Base-by-base conservation (phyloP, 1,139 yeast genomes). In the Torulaspora globosa region DNA sequence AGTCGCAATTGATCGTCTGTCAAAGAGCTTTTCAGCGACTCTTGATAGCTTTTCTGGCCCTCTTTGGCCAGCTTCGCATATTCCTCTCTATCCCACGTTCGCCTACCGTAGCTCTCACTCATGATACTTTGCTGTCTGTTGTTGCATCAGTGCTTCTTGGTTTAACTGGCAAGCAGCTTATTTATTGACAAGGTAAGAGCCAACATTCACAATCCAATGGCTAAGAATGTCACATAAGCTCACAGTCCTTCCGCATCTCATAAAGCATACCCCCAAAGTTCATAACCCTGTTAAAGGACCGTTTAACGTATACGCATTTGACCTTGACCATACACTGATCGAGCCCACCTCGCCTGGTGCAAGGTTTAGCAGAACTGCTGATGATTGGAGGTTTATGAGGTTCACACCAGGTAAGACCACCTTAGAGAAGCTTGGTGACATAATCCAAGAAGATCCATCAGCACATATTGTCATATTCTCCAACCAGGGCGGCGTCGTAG, bases 31-130 rank as follows among this genome's bases (percentile, higher is more conserved):
- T 42, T 44, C 10, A 48, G 46, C 12, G 53, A 43, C 9, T 37
- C 44, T 21, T 36, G 52, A 31, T 45, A 34, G 9, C 30, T 40
- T 16, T 36, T 10, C 10, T 35, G 32, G 3, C 43, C 44, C 26
- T 43, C 71, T 55, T 30, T 59, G 54, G 82, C 80, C 33, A 71
- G 71, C 41, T 71, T 60, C 1, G 76, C 80, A 54, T 82, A 83
- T 26, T 78, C 84, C 14, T 80, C 83, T 27, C 76, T 73, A 55
- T 84, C 78, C 94, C 94, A 84, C 8, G 80, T 74, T 51, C 79
- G 73, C 50, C 90, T 69, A 1, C 89, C 90, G 59, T 78, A 82
- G 26, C 52, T 56, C n/a, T 16, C 23, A 1, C 61, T 51, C 61
- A 56, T 59, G 3, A 16, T n/a, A 26, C 36, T 26, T 39, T 26